A percentile compares a stretch with the other conserved stretches of the same genome.
Conservation (phyloP, 768 basidiomycete species). For the Leccinum subgranulosum region DNA sequence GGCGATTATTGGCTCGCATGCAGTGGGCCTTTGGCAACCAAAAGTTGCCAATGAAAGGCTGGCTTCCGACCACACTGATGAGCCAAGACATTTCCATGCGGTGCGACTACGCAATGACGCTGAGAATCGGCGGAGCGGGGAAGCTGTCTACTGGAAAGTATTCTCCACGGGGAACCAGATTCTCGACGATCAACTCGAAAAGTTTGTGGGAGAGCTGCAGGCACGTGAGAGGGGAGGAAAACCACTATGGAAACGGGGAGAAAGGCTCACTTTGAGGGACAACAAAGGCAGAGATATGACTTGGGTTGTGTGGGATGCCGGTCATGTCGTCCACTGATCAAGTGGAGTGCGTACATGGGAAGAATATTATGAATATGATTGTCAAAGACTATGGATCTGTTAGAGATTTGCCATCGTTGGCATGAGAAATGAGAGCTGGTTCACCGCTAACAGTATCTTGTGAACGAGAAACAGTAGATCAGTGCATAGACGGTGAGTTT, state of each 20-base stretch:
- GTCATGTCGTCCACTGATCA: not conserved
- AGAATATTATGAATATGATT: not conserved
- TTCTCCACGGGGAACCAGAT: conserved; percentile 9
- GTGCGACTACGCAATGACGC: conserved; percentile 1
- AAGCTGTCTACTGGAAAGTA: not conserved
- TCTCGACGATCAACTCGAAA: conserved; percentile 9
- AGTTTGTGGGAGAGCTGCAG: not conserved
- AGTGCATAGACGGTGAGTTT: not conserved
- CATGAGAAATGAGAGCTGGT: not conserved
- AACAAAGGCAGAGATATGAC: not conserved
- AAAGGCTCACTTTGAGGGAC: not conserved
- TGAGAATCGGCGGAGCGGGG: not conserved
- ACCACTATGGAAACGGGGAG: conserved; percentile 6
- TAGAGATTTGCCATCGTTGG: not conserved
- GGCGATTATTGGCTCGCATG: conserved; percentile 17
- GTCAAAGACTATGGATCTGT: not conserved
- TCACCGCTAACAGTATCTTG: not conserved
- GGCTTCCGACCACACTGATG: not conserved
- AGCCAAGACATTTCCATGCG: conserved; percentile 1
- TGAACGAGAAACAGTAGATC: not conserved
- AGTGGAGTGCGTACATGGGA: not conserved
- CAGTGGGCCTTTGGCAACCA: conserved; percentile 11
- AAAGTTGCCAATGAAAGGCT: not conserved
- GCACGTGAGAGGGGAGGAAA: conserved; percentile 1
- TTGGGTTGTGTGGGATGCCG: conserved; percentile 22